A percentile compares a stretch with the other conserved stretches of the same genome.
Conservation (phyloP, 176 grass and related monocot genomes). For the Puccinellia tenuiflora region DNA sequence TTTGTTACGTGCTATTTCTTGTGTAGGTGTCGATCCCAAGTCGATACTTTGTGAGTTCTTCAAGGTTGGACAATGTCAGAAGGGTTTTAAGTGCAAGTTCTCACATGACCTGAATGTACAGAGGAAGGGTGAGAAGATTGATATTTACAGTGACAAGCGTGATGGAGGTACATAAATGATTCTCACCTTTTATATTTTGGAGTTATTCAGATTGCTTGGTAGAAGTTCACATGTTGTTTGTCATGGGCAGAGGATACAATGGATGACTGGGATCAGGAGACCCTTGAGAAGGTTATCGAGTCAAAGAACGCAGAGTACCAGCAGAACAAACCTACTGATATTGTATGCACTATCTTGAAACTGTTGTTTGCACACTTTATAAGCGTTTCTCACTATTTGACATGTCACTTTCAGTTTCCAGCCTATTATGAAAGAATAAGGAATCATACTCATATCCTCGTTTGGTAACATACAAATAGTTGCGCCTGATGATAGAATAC, state of each 20-base stretch:
- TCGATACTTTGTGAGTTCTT: conserved; percentile 97
- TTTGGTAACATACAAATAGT: background rate
- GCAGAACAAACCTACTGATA: conserved; percentile 98
- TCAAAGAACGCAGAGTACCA: conserved; percentile 84
- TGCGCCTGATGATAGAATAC: background rate
- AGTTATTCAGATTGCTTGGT: background rate
- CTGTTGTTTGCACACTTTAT: background rate
- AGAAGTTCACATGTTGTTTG: background rate
- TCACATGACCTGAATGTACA: conserved; percentile 96
- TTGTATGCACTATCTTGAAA: conserved; percentile 47
- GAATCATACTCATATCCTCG: background rate
- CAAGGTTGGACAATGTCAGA: conserved; percentile 84
- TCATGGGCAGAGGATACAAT: conserved; percentile 59
- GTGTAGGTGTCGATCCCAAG: conserved; percentile 92
- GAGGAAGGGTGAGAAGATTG: conserved; percentile 99
- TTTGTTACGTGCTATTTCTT: conserved; percentile 9
- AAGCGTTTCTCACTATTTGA: background rate
- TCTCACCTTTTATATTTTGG: background rate
- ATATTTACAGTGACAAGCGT: conserved; percentile 95
- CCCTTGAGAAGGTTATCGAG: conserved; percentile 88
- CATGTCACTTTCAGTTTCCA: background rate
- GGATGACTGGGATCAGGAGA: conserved; percentile 99
- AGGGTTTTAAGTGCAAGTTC: conserved; percentile 99
- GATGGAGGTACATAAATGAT: conserved; percentile 40
- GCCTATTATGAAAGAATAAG: background rate